Conservation (phyloP, 441 rosid species). For the Iberis amara region DNA sequence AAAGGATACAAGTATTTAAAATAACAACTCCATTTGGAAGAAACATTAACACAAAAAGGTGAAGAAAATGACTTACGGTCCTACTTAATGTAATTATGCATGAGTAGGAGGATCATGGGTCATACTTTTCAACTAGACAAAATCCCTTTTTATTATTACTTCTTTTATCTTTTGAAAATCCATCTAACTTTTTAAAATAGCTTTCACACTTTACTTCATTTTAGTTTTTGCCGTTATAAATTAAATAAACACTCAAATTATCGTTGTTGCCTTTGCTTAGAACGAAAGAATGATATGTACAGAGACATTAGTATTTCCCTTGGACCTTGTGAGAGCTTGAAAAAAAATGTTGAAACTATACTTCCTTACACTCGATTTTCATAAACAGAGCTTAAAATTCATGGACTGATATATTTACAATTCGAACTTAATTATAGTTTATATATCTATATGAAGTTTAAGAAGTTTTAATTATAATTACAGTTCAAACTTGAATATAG, state of each 20-base stretch:
- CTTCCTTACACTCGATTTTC: no score
- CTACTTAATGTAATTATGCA: constrained; percentile 31
- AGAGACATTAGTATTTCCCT: neutral
- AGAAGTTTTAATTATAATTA: no score
- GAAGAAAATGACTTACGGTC: constrained; percentile 7
- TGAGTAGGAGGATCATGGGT: constrained; percentile 21
- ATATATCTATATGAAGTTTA: no score
- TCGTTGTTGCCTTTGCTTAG: constrained; percentile 31
- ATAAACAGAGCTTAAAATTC: no score
- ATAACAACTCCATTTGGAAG: no score
- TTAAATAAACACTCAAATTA: constrained; percentile 21
- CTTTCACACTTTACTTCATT: constrained; percentile 12
- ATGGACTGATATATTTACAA: no score
- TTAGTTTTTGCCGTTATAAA: constrained; percentile 20
- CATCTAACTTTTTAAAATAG: constrained; percentile 21
- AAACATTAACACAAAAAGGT: no score
- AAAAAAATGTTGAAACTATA: no score
- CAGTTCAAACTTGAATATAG: no score
- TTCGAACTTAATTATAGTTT: no score
- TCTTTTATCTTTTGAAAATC: constrained; percentile 28
- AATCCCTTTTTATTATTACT: constrained; percentile 32
- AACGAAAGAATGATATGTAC: constrained; percentile 22
- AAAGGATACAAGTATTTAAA: neutral
- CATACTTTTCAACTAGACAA: constrained; percentile 35
- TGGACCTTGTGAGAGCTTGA: no score